Evolutionary conservation across 169 alveolate genomes (phyloP).

Genomic region (Eimeria tenella): DNA sequence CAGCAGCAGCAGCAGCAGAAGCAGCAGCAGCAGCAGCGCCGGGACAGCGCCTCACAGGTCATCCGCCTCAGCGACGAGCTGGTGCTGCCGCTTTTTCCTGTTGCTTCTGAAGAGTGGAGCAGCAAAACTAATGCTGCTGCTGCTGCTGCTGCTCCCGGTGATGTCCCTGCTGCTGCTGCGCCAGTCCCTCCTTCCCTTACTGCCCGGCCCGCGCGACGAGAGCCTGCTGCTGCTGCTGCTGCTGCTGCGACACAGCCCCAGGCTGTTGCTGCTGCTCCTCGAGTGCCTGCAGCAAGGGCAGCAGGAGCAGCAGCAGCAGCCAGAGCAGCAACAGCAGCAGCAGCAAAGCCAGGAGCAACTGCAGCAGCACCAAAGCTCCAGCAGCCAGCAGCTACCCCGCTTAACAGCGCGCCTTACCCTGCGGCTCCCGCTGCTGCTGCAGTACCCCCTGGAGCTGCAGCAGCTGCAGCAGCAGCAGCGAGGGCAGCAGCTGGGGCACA

Average conservation of each 20-base stretch:
- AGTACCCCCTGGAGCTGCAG: neutral
- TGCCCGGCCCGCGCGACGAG: neutral
- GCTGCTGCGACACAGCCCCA: conserved; percentile 1
- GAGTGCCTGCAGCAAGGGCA: neutral
- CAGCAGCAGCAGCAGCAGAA: conserved; percentile 44
- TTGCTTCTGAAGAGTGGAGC: conserved; percentile 5
- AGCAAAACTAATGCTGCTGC: neutral
- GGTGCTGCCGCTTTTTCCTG: conserved; percentile 32
- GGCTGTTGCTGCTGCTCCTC: neutral
- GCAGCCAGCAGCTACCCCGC: too few relatives aligned
- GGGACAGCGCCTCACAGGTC: neutral
- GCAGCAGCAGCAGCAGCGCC: conserved; percentile 40
- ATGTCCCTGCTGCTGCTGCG: conserved; percentile 44
- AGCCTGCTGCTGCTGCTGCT: neutral
- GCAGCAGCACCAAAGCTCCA: too few relatives aligned
- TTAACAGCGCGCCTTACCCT: too few relatives aligned
- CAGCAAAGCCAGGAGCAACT: too few relatives aligned
- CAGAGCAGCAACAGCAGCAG: neutral
- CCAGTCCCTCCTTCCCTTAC: neutral
- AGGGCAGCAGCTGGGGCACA: neutral
- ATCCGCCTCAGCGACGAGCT: conserved; percentile 28
- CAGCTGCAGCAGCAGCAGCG: neutral
- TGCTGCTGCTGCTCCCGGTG: neutral
- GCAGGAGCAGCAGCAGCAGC: conserved; percentile 16
- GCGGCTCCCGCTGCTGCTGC: neutral